Evolutionary conservation across 768 basidiomycete genomes (phyloP), one percentile per base, ranked within the genome.

Genomic region (Exsudoporus frostii): DNA sequence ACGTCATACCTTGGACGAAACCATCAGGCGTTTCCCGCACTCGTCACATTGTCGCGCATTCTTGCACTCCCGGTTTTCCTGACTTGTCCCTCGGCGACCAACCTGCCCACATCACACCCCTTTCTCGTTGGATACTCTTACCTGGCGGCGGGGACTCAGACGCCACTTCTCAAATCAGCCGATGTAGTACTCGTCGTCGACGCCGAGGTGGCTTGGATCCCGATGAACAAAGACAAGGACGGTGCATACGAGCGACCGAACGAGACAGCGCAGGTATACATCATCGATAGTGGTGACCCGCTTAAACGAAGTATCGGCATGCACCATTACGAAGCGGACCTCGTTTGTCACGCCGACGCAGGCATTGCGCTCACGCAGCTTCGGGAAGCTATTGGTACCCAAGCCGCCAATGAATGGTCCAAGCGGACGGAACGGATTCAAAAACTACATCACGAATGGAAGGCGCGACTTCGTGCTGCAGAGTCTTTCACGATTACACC

Each of bases 141-240:
- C 68, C 74, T 82, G 50, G 68, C 63, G 0, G 69, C 74, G 2
- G 74, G 66, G 24, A 73, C 73, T 0, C 79, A 82, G 42, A 76
- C 79, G 25, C 63, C 66, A 2, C 73, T 76, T 45, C 75, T 88
- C 19, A 69, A 71, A 30, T 66, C 68, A 22, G 84, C 85, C 0
- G 88, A 90, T 56, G 77, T 82, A 4, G 75, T 90, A 17, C 67
- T 90, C 10, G 70, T 87, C 17, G 54, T 90, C n/a, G 86, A 89
- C 51, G 75, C 74, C 8, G 84, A 85, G 54, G 69, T 86, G 0
- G 83, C 86, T 0, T 89, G 86, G 83, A 80, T 85, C 25, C 76
- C 81, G 1, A 71, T 63, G 41, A 73, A 78, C 48, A 76, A 77
- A 32, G 70, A 65, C 51, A 66, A 63, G 48, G 65, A 65, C 4